phyloP scores from a whole-genome alignment of 2,329 filamentous ascomycete genomes.

The Nothomitra cinnamomea region DNA sequence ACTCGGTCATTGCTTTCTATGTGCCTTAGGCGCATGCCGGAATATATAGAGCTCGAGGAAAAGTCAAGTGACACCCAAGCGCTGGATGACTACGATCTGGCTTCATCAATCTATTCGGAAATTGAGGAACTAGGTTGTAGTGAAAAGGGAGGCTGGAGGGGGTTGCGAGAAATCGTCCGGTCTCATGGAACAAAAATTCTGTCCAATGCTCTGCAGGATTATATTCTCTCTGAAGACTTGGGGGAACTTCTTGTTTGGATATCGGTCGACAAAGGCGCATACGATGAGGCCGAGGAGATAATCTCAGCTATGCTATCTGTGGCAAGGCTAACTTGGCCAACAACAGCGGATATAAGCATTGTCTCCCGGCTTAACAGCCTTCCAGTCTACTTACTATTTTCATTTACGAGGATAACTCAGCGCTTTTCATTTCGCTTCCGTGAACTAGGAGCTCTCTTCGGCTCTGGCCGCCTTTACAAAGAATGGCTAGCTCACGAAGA shows the following conservation, averaged over 20 bases:
- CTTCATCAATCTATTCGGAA: slow-evolving; percentile 4
- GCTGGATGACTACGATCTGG: background rate
- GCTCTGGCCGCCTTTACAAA: background rate
- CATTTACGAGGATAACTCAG: background rate
- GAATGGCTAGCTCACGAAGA: background rate
- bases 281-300: slow-evolving; percentile 5
- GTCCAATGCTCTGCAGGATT: background rate
- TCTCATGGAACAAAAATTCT: slow-evolving; percentile 4
- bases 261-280: slow-evolving; percentile 1
- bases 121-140: slow-evolving; percentile 1
- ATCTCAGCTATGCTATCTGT: slow-evolving; percentile 5
- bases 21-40: slow-evolving; percentile 5
- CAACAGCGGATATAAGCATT: background rate
- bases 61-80: background rate
- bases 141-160: slow-evolving; percentile 4
- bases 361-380: background rate
- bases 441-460: slow-evolving; percentile 3
- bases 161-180: slow-evolving; percentile 4
- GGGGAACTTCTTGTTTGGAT: slow-evolving; percentile 3
- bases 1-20: slow-evolving; percentile 3
- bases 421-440: slow-evolving; percentile 3
- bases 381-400: background rate
- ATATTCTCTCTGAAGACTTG: background rate
- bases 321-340: background rate
- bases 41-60: slow-evolving; percentile 4